phyloP scores from a whole-genome alignment of 2,329 filamentous ascomycete species.

The Fusarium buxicola region DNA sequence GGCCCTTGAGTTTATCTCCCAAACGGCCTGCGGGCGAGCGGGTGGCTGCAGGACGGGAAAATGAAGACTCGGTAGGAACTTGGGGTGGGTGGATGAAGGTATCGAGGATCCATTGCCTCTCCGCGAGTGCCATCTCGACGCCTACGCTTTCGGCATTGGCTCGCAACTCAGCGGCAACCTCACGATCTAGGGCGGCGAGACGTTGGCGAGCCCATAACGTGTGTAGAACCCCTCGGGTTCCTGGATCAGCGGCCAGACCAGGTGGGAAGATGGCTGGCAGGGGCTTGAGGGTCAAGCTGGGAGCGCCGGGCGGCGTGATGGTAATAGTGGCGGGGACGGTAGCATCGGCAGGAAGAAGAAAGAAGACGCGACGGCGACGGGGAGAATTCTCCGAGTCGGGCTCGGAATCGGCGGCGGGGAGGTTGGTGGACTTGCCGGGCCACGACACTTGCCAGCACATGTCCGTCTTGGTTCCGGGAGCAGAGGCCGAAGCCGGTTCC shows the following conservation, averaged over 20 bases:
- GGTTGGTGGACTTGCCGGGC: constrained; percentile 80
- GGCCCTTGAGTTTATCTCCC: constrained; percentile 81
- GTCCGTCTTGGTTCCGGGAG: constrained; percentile 7
- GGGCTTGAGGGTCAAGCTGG: constrained; percentile 74
- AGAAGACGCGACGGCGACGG: constrained; percentile 75
- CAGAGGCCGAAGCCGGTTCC: constrained; percentile 26
- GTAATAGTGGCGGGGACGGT: constrained; percentile 78
- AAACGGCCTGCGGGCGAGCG: constrained; percentile 76
- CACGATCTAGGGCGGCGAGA: constrained; percentile 77
- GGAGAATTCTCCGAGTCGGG: constrained; percentile 40
- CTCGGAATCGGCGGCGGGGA: constrained; percentile 66
- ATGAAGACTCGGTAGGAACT: constrained; percentile 25
- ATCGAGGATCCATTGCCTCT: constrained; percentile 86
- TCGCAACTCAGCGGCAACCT: constrained; percentile 80
- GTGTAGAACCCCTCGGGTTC: constrained; percentile 85
- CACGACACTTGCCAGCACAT: constrained; percentile 80
- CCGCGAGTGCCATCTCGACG: constrained; percentile 83
- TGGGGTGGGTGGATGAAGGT: constrained; percentile 67
- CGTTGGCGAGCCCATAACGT: constrained; percentile 91
- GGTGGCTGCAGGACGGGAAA: constrained; percentile 63
- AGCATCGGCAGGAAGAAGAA: constrained; percentile 79
- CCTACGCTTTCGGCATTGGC: constrained; percentile 85
- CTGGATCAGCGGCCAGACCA: constrained; percentile 76
- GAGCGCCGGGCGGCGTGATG: constrained; percentile 61
- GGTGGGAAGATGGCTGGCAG: constrained; percentile 88